Evolutionary conservation across 2,329 filamentous ascomycete genomes (phyloP), one percentile per base, ranked within the genome.

Genomic region (Phaeosphaeria sp.): DNA sequence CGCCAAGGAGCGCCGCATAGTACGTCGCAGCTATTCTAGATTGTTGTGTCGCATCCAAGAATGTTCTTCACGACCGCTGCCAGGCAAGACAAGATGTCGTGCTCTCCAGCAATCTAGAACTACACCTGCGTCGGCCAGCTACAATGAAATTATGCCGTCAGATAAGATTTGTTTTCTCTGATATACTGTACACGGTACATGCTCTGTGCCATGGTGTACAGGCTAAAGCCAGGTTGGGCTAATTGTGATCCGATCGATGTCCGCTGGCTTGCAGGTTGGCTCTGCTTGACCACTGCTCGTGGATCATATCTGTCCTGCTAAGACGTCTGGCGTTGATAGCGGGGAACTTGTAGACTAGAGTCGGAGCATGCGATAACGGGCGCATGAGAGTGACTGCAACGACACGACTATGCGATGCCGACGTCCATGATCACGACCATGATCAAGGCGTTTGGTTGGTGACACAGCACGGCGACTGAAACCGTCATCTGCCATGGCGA

Each of bases 391-490:
- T 42, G 18, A 44, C 44, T 22, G 30, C 30, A 40, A n/a, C n/a
- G n/a, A n/a, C n/a, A n/a, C n/a, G n/a, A n/a, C n/a, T n/a, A n/a
- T n/a, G n/a, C n/a, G n/a, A n/a, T n/a, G n/a, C n/a, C n/a, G 25
- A 49, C 40, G 40, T 36, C 47, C 42, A 45, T 40, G 56, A 36
- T 50, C 17, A 44, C 49, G 43, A 24, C 24, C 51, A 57, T 30
- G 11, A 44, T 54, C 47, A 53, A 43, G 39, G 47, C 44, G 49
- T 39, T 7, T 15, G 30, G 40, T 39, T 51, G 51, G 54, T 33
- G 46, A 47, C 46, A 55, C 59, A 49, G 63, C 64, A 45, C 58
- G 22, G 24, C 24, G 15, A 24, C 24, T 20, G 25, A 55, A 57
- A 56, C 54, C 47, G 48, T 20, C 39, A 47, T 51, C 51, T 47